Evolutionary conservation across 139 green algal species (phyloP), one percentile per base, ranked within the genome.

Genomic region (Dunaliella sp.): DNA sequence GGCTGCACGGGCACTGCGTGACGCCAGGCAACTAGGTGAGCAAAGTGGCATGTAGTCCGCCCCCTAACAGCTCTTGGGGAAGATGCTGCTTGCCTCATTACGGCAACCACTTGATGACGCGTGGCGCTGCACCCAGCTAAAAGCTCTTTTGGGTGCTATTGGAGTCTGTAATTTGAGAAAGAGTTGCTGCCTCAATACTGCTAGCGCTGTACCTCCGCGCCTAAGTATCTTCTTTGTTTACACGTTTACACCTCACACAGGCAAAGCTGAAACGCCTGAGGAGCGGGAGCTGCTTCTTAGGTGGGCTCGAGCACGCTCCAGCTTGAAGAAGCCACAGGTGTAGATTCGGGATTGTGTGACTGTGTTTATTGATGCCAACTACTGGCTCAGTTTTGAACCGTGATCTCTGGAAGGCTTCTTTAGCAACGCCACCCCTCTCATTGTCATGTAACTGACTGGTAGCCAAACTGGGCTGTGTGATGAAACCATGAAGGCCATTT

Each of bases 191-290:
- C n/a, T n/a, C n/a, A n/a, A n/a, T n/a, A n/a, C n/a, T n/a, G n/a
- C n/a, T n/a, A n/a, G n/a, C n/a, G n/a, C n/a, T n/a, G n/a, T n/a
- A n/a, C n/a, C n/a, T n/a, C n/a, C n/a, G n/a, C n/a, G n/a, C n/a
- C n/a, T n/a, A n/a, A n/a, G n/a, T n/a, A n/a, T n/a, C n/a, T n/a
- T n/a, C n/a, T n/a, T n/a, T n/a, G n/a, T n/a, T n/a, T n/a, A n/a
- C n/a, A n/a, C n/a, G n/a, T n/a, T n/a, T n/a, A n/a, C n/a, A n/a
- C n/a, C n/a, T n/a, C n/a, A n/a, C n/a, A n/a, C 48, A 65, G 76
- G 76, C 31, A 81, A 81, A 31, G 76, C 76, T 28, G 76, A 81
- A 24, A 81, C 76, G 1, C 76, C 76, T 81, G 76, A 81, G n/a
- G 76, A 81, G 76, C 76, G 37, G 76, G n/a, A 81, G n/a, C 76